These are phyloP conservation scores for Apophysomyces elegans DNA, from an alignment of 371 early-diverging fungal species.

Conservation along the genomic window DNA sequence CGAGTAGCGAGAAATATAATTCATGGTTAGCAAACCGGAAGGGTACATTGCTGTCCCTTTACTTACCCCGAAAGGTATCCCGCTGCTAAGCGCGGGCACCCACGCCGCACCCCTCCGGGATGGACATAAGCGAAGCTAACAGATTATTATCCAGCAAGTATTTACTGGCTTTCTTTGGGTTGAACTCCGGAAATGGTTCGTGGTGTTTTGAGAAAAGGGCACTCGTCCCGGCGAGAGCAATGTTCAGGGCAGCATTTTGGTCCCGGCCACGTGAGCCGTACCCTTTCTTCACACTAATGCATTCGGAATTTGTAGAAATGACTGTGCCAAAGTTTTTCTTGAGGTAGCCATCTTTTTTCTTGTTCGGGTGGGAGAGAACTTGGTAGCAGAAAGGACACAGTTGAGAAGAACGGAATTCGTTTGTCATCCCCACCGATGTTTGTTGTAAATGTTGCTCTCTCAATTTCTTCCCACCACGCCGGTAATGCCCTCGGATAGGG, in stretches of 20 bases:
- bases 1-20: too few relatives aligned
- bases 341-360: not conserved
- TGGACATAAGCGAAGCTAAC: too few relatives aligned
- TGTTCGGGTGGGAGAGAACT: not conserved
- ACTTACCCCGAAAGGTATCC: too few relatives aligned
- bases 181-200: not conserved
- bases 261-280: too few relatives aligned
- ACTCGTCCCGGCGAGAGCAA: not conserved
- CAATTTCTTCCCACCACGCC: not conserved
- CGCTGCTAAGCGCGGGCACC: too few relatives aligned
- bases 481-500: not conserved
- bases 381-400: not conserved
- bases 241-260: not conserved
- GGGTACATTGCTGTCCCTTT: too few relatives aligned
- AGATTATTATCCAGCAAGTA: not conserved
- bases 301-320: not conserved
- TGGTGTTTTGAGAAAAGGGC: not conserved
- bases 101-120: too few relatives aligned
- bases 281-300: too few relatives aligned
- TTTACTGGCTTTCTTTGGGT: not conserved
- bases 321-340: too few relatives aligned
- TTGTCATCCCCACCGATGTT: not conserved
- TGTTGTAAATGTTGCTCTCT: not conserved
- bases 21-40: too few relatives aligned
- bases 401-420: constrained; percentile 1